A percentile compares a stretch with the other conserved stretches of the same genome.
phyloP scores from a whole-genome alignment of 2,329 filamentous ascomycete species.

The Pestalotiopsis sp. region DNA sequence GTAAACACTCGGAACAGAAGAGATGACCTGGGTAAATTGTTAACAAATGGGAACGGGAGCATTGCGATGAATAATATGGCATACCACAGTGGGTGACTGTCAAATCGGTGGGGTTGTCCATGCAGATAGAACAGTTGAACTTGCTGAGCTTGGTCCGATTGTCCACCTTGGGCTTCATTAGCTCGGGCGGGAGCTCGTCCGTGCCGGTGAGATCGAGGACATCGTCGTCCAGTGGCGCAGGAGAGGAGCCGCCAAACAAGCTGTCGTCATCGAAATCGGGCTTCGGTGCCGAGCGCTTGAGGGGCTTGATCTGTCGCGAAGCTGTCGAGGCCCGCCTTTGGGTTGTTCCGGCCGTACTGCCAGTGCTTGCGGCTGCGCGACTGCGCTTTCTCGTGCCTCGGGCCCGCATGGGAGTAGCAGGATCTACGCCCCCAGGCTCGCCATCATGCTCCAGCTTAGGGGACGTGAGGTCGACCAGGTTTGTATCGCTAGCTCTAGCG shows the following conservation, averaged over 20 bases:
- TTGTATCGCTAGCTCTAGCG: slow-evolving; percentile 3
- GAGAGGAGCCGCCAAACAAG: slow-evolving; percentile 26
- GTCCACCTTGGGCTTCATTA: slow-evolving; percentile 49
- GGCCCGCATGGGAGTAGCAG: slow-evolving; percentile 26
- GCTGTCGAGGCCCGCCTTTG: slow-evolving; percentile 27
- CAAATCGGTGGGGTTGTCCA: slow-evolving; percentile 61
- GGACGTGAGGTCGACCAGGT: slow-evolving; percentile 10
- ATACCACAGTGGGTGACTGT: slow-evolving; percentile 70
- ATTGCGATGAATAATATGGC: slow-evolving; percentile 28
- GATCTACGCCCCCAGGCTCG: slow-evolving; percentile 21
- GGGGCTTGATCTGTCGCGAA: slow-evolving; percentile 19
- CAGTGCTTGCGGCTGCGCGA: slow-evolving; percentile 8
- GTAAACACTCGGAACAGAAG: slow-evolving; percentile 66
- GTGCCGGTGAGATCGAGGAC: slow-evolving; percentile 46
- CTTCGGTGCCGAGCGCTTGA: slow-evolving; percentile 30
- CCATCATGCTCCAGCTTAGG: slow-evolving; percentile 20
- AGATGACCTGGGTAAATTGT: slow-evolving; percentile 54
- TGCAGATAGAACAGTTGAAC: slow-evolving; percentile 70
- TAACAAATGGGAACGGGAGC: slow-evolving; percentile 14
- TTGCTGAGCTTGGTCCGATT: slow-evolving; percentile 54
- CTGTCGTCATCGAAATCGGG: slow-evolving; percentile 26
- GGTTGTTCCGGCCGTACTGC: slow-evolving; percentile 11
- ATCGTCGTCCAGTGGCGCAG: slow-evolving; percentile 19
- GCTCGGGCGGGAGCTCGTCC: slow-evolving; percentile 45
- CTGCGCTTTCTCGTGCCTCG: slow-evolving; percentile 21